Conservation (phyloP, 495 filamentous ascomycete species). For the Neurospora sp. region DNA sequence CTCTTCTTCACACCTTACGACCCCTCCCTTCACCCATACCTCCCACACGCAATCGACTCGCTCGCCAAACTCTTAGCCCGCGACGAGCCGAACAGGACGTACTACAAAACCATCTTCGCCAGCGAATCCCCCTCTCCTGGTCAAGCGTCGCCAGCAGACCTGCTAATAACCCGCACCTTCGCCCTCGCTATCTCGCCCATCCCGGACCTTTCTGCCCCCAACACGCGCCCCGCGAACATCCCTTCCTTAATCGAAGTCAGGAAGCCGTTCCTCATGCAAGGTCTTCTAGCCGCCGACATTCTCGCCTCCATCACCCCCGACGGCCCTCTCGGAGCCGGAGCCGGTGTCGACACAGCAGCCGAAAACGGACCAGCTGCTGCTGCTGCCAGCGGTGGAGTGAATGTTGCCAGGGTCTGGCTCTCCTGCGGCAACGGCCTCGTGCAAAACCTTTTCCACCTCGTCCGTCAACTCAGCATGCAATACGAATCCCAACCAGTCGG, state of each 20-base stretch:
- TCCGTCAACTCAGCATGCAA: constrained; percentile 58
- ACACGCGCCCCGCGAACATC: constrained; percentile 34
- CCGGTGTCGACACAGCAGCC: background rate
- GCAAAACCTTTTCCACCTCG: constrained; percentile 61
- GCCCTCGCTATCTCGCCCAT: constrained; percentile 77
- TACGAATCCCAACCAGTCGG: constrained; percentile 29
- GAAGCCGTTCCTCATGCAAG: constrained; percentile 82
- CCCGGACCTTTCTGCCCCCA: constrained; percentile 46
- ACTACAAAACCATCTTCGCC: constrained; percentile 70
- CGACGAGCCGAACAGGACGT: constrained; percentile 83
- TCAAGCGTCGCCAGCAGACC: constrained; percentile 47
- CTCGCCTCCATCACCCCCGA: constrained; percentile 64
- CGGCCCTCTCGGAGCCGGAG: constrained; percentile 42
- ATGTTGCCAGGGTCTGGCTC: constrained; percentile 71
- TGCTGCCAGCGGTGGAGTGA: background rate
- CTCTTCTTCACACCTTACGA: constrained; percentile 74
- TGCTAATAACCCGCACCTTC: constrained; percentile 82
- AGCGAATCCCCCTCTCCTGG: constrained; percentile 44
- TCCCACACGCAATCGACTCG: constrained; percentile 79
- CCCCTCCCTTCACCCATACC: constrained; percentile 72
- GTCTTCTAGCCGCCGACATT: constrained; percentile 84
- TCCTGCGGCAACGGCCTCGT: constrained; percentile 79
- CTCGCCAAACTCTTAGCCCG: constrained; percentile 86
- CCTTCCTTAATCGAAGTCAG: constrained; percentile 64
- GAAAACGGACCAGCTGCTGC: background rate